Conservation (phyloP, 257 asterid genomes). For the Cordia subcordata region DNA sequence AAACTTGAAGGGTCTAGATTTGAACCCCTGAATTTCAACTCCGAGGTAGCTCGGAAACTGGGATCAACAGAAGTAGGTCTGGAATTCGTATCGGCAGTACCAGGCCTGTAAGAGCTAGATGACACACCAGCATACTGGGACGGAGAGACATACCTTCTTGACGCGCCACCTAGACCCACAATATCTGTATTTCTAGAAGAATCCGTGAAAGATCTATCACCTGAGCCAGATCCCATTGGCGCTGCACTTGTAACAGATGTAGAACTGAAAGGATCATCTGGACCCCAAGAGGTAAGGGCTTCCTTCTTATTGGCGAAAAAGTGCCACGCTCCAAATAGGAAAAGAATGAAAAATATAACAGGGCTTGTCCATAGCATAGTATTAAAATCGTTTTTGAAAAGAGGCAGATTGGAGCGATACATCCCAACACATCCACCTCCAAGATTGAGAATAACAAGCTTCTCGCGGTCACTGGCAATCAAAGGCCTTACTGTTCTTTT, state of each 20-base stretch:
- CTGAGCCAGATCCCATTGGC: constrained; percentile 35
- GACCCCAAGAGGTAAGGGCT: constrained; percentile 91
- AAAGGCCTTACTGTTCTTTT: constrained; percentile 36
- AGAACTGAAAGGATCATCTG: constrained; percentile 65
- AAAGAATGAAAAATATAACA: constrained; percentile 66
- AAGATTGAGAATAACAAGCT: constrained; percentile 59
- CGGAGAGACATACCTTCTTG: constrained; percentile 76
- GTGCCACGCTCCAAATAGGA: constrained; percentile 87
- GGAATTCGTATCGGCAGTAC: constrained; percentile 41
- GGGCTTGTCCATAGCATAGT: constrained; percentile 87
- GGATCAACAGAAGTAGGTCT: constrained; percentile 56
- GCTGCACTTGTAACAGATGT: constrained; percentile 44
- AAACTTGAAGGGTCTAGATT: constrained; percentile 47
- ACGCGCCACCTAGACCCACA: constrained; percentile 55
- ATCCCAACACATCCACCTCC: constrained; percentile 72
- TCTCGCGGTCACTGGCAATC: constrained; percentile 67
- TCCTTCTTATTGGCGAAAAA: constrained; percentile 92
- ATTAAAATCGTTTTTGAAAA: constrained; percentile 71
- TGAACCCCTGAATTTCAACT: constrained; percentile 66
- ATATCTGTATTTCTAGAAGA: constrained; percentile 65
- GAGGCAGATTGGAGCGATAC: constrained; percentile 78
- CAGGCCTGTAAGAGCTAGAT: constrained; percentile 40
- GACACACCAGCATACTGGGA: constrained; percentile 53
- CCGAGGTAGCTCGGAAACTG: constrained; percentile 48
- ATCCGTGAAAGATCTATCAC: constrained; percentile 52